These are phyloP conservation scores for Dactylellina drechsleri DNA, from an alignment of 2,329 filamentous ascomycete genomes.

Conservation along the genomic window DNA sequence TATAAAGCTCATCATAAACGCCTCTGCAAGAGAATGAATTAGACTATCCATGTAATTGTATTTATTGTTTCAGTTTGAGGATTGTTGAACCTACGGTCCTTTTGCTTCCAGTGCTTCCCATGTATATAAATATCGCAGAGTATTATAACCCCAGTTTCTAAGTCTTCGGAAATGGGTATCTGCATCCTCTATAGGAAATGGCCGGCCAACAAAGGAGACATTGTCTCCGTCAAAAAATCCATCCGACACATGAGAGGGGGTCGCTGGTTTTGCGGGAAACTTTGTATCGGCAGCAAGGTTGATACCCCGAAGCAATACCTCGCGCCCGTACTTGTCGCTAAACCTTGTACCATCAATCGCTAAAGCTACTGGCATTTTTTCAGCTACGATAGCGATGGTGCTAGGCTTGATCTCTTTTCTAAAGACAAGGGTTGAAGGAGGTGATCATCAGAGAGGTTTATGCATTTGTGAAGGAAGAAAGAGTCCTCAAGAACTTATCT, in stretches of 20 bases:
- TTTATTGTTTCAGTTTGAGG: neutral
- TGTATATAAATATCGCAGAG: slow-evolving; percentile 94
- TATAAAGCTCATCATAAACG: slow-evolving; percentile 92
- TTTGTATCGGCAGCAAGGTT: slow-evolving; percentile 93
- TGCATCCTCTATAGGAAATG: slow-evolving; percentile 84
- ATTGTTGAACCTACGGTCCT: slow-evolving; percentile 69
- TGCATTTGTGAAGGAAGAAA: no score
- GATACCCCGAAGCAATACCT: slow-evolving; percentile 90
- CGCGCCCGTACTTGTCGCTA: slow-evolving; percentile 80
- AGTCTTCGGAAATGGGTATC: slow-evolving; percentile 86
- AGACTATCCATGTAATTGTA: neutral
- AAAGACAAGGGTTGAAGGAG: no score
- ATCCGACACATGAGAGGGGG: slow-evolving; percentile 79
- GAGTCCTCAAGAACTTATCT: no score
- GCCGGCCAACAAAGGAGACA: slow-evolving; percentile 86
- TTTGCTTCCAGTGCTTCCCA: slow-evolving; percentile 98
- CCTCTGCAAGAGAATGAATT: slow-evolving; percentile 63
- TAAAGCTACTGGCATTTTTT: slow-evolving; percentile 76
- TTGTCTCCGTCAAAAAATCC: slow-evolving; percentile 92
- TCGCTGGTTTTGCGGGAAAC: slow-evolving; percentile 80
- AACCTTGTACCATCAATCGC: slow-evolving; percentile 87
- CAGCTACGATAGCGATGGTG: neutral
- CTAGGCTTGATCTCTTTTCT: neutral
- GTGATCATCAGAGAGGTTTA: no score
- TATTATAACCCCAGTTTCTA: slow-evolving; percentile 92